A percentile compares a stretch with the other conserved stretches of the same genome.
Evolutionary conservation across 805 yeast species (phyloP).

Genomic region (Priceomyces medius): DNA sequence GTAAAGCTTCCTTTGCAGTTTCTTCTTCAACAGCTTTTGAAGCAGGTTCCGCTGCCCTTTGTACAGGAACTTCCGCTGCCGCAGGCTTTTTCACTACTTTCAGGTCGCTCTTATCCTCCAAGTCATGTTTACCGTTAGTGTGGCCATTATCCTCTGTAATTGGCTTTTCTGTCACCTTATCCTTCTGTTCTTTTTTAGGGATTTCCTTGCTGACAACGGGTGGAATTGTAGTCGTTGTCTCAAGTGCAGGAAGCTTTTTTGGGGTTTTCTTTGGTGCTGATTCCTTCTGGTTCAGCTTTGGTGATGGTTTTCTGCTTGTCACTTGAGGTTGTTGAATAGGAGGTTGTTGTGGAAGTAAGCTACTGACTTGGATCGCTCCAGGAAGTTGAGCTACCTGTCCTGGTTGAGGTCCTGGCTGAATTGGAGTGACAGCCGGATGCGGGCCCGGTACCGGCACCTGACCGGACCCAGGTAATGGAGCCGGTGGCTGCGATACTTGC

Average conservation of each 20-base stretch:
- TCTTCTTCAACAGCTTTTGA: slow-evolving; percentile 16
- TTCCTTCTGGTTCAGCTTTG: slow-evolving; percentile 3
- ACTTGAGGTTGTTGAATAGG: slow-evolving; percentile 5
- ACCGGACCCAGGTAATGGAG: slow-evolving; percentile 12
- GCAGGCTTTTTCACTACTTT: not conserved
- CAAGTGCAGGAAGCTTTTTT: not conserved
- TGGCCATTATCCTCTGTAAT: not conserved
- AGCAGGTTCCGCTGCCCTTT: not conserved
- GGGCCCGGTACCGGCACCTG: slow-evolving; percentile 7
- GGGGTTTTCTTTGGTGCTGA: not conserved
- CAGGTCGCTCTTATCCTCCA: slow-evolving; percentile 37
- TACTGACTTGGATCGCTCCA: slow-evolving; percentile 1
- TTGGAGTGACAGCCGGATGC: slow-evolving; percentile 8
- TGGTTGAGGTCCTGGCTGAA: slow-evolving; percentile 4
- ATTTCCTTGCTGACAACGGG: not conserved
- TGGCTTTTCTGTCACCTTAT: not conserved
- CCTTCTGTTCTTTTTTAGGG: not conserved
- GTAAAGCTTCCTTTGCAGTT: slow-evolving; percentile 5
- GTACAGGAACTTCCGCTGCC: not conserved
- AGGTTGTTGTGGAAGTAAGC: slow-evolving; percentile 4
- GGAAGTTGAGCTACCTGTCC: slow-evolving; percentile 9
- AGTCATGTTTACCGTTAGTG: slow-evolving; percentile 31
- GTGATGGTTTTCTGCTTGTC: not conserved
- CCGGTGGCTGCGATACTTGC: slow-evolving; percentile 7
- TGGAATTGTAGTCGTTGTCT: not conserved